phyloP scores from a whole-genome alignment of 2,329 filamentous ascomycete species.

The Dichotomopilus funicola region DNA sequence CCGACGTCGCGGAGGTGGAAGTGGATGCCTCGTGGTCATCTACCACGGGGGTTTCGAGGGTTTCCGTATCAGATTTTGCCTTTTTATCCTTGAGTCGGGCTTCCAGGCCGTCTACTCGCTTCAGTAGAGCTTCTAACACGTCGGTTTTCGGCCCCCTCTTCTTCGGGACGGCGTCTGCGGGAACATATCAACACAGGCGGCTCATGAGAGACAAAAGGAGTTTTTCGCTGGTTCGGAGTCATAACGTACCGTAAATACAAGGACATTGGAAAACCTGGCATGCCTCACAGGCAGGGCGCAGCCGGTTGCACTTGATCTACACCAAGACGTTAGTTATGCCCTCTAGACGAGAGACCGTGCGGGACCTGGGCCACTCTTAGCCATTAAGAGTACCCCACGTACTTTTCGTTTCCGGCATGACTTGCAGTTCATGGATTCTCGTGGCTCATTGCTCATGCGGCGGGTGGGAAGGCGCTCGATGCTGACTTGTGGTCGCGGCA shows the following conservation, averaged over 20 bases:
- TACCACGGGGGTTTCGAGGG: constrained; percentile 24
- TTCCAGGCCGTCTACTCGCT: constrained; percentile 78
- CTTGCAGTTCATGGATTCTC: constrained; percentile 94
- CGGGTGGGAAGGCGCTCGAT: constrained; percentile 72
- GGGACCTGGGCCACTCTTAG: not conserved
- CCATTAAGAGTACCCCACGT: constrained; percentile 20
- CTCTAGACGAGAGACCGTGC: not conserved
- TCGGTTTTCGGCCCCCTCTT: constrained; percentile 88
- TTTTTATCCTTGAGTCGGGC: constrained; percentile 69
- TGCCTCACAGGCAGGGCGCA: constrained; percentile 78
- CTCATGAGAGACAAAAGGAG: not conserved
- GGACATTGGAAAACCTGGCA: constrained; percentile 85
- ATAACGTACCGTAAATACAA: constrained; percentile 71
- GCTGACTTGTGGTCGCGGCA: constrained; percentile 71
- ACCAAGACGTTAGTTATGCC: constrained; percentile 4
- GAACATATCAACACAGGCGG: not conserved
- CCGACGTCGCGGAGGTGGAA: constrained; percentile 15
- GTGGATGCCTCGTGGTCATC: constrained; percentile 18
- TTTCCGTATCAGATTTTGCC: constrained; percentile 27
- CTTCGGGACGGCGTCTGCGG: constrained; percentile 75
- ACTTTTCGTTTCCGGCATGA: constrained; percentile 91
- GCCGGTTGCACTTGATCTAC: constrained; percentile 86
- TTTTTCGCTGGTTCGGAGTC: not conserved
- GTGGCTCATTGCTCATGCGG: constrained; percentile 65
- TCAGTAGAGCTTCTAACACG: constrained; percentile 75